Percentiles rank a stretch among this genome's conserved stretches.
phyloP scores from a whole-genome alignment of 2,329 filamentous ascomycete genomes.

The Colletotrichum sp. region DNA sequence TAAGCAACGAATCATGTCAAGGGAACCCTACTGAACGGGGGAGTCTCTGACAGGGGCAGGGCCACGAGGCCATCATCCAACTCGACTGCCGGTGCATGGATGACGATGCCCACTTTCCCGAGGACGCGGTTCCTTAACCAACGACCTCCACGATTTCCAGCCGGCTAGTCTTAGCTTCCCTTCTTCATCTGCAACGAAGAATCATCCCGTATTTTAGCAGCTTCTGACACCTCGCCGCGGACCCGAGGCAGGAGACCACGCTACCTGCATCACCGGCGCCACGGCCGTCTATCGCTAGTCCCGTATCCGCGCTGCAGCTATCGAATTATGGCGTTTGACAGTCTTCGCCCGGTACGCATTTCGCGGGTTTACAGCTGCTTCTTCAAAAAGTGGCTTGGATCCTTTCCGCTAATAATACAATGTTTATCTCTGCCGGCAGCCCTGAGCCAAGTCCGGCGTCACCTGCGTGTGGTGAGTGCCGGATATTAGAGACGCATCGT shows the following conservation, averaged over 20 bases:
- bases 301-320: background rate
- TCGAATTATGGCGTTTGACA: background rate
- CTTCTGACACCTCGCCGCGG: fast-evolving
- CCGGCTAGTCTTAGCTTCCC: background rate
- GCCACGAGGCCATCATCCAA: background rate
- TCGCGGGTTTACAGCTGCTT: background rate
- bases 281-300: background rate
- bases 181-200: background rate
- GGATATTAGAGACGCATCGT: background rate
- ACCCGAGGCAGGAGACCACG: background rate
- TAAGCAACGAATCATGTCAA: too few species aligned
- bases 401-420: background rate
- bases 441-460: background rate
- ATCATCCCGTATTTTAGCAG: background rate
- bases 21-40: too few species aligned
- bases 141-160: background rate
- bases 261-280: background rate
- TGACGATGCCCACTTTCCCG: background rate
- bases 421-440: background rate
- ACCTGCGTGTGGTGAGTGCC: background rate
- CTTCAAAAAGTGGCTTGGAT: background rate
- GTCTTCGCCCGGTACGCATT: background rate
- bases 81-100: background rate
- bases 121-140: background rate
- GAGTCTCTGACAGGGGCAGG: background rate